phyloP scores from a whole-genome alignment of 1,284 basidiomycete genomes.

The Microbotryum silenes-acaulis region DNA sequence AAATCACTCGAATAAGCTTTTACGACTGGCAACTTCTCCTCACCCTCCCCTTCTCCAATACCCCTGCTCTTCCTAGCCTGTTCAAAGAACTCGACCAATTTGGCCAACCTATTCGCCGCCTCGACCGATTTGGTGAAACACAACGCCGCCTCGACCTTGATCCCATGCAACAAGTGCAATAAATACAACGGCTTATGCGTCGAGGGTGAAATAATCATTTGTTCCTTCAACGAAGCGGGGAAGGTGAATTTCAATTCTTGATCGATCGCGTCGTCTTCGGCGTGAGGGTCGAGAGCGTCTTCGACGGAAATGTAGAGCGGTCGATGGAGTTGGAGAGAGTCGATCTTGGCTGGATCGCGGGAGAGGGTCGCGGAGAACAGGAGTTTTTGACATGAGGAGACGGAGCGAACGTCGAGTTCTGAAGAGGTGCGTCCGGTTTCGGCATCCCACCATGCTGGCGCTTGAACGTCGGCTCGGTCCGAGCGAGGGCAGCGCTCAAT shows the following conservation, averaged over 20 bases:
- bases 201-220: conserved; percentile 73
- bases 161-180: conserved; percentile 69
- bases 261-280: conserved; percentile 45
- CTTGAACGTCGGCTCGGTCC: conserved; percentile 8
- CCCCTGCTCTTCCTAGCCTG: conserved; percentile 17
- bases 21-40: conserved; percentile 45
- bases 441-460: conserved; percentile 28
- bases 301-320: conserved; percentile 87
- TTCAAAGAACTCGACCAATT: conserved; percentile 71
- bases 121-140: conserved; percentile 96
- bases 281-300: conserved; percentile 36
- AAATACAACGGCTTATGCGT: conserved; percentile 81
- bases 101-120: conserved; percentile 72
- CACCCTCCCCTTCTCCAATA: conserved; percentile 23
- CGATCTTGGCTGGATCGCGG: conserved; percentile 84
- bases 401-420: conserved; percentile 15
- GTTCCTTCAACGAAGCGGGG: conserved; percentile 74
- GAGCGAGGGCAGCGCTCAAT: neutral
- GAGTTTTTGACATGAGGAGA: conserved; percentile 69
- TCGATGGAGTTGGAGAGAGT: conserved; percentile 65
- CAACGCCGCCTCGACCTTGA: conserved; percentile 60
- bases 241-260: conserved; percentile 68
- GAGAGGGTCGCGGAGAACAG: conserved; percentile 96
- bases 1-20: conserved; percentile 84
- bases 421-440: conserved; percentile 9